A percentile compares a stretch with the other conserved stretches of the same genome.
Conservation (phyloP, 306 rosid genomes). For the Boehmeria nivea region DNA sequence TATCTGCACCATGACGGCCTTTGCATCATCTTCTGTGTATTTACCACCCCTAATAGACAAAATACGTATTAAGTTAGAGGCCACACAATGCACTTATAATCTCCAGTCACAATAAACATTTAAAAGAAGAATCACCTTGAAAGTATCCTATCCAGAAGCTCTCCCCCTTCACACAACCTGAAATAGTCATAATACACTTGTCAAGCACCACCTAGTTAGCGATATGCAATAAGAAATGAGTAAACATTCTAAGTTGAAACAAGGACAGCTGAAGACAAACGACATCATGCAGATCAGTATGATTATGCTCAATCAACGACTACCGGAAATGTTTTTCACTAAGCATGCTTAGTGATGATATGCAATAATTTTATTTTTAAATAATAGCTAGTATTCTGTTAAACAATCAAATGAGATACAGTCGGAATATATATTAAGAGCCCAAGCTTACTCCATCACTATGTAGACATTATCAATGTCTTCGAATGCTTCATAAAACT, state of each 20-base stretch:
- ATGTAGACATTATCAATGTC: slow-evolving; percentile 95
- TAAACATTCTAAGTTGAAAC: neutral
- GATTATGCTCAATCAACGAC: neutral
- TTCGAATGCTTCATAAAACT: slow-evolving; percentile 90
- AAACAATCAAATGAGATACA: slow-evolving; percentile 7
- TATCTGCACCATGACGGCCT: slow-evolving; percentile 88
- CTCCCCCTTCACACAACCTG: slow-evolving; percentile 99
- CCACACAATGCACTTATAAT: slow-evolving; percentile 15
- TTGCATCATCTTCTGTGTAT: slow-evolving; percentile 97
- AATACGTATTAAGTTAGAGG: slow-evolving; percentile 22
- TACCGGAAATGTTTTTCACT: no score
- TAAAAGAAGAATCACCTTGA: slow-evolving; percentile 52
- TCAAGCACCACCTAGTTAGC: no score
- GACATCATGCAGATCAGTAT: neutral
- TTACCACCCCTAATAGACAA: slow-evolving; percentile 75
- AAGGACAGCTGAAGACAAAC: no score
- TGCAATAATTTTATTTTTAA: no score
- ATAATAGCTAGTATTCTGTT: neutral
- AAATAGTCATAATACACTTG: no score
- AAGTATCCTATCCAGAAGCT: slow-evolving; percentile 91
- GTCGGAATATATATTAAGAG: no score
- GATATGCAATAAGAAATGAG: slow-evolving; percentile 6
- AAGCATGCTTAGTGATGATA: no score
- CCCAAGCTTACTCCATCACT: slow-evolving; percentile 92
- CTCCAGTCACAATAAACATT: neutral